phyloP scores from a whole-genome alignment of 1,284 basidiomycete genomes.

The Papiliotrema fonsecae region DNA sequence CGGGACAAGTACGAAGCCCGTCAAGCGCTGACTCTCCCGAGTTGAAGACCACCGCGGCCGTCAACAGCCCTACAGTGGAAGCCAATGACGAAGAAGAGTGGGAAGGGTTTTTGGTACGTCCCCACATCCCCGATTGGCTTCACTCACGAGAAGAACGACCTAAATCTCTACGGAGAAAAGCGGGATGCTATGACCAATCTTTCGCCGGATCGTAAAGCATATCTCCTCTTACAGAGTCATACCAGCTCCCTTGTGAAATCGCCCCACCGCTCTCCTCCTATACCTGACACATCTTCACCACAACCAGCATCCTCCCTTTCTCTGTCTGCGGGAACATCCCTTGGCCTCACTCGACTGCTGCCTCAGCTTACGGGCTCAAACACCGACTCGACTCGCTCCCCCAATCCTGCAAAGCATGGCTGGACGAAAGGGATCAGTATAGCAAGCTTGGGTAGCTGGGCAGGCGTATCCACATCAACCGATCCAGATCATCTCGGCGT shows the following conservation, averaged over 20 bases:
- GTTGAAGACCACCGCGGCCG: background rate
- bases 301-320: constrained; percentile 57
- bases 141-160: constrained; percentile 54
- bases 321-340: constrained; percentile 31
- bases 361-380: constrained; percentile 17
- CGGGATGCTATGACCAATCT: constrained; percentile 64
- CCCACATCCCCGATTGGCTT: background rate
- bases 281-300: constrained; percentile 40
- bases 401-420: constrained; percentile 55
- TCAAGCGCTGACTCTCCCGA: background rate
- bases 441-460: constrained; percentile 58
- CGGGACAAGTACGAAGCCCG: background rate
- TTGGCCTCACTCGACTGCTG: constrained; percentile 11
- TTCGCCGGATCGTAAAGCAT: constrained; percentile 62
- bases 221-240: constrained; percentile 59
- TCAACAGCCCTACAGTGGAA: background rate
- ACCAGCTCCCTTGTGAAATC: constrained; percentile 28
- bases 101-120: constrained; percentile 59
- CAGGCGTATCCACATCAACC: constrained; percentile 6
- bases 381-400: constrained; percentile 48
- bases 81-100: constrained; percentile 48
- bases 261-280: constrained; percentile 13
- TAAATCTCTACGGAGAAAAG: constrained; percentile 67
- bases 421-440: constrained; percentile 71
- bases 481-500: constrained; percentile 39